Percentiles rank a stretch among this genome's conserved stretches.
phyloP scores from a whole-genome alignment of 2,329 filamentous ascomycete species.

The Beauveria rudraprayagi region DNA sequence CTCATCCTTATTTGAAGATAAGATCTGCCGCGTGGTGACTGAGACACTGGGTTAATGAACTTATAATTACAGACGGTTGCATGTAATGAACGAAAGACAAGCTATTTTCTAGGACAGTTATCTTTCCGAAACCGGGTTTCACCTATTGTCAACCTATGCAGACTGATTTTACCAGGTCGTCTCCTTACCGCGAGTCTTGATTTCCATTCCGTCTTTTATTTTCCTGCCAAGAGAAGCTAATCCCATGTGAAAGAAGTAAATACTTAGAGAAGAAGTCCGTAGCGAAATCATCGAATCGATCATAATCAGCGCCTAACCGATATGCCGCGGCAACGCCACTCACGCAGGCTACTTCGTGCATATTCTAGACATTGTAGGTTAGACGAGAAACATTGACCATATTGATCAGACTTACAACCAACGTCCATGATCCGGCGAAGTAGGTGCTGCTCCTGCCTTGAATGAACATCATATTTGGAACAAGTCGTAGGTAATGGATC shows the following conservation, averaged over 20 bases:
- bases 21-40: background rate
- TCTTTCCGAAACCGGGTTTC: background rate
- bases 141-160: background rate
- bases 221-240: conserved; percentile 29
- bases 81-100: conserved; percentile 1
- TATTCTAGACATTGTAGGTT: conserved; percentile 36
- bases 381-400: background rate
- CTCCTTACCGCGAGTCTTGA: background rate
- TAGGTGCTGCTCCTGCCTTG: conserved; percentile 56
- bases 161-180: background rate
- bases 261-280: conserved; percentile 41
- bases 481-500: conserved; percentile 56
- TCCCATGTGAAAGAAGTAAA: conserved; percentile 36
- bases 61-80: background rate
- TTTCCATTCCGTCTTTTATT: conserved; percentile 17
- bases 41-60: background rate
- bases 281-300: conserved; percentile 47
- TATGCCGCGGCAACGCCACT: conserved; percentile 65
- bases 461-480: conserved; percentile 65
- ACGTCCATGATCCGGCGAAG: conserved; percentile 61
- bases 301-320: conserved; percentile 57
- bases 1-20: background rate
- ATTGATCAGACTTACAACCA: conserved; percentile 41
- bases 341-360: conserved; percentile 63
- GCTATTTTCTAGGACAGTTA: background rate